Conservation (phyloP, 768 basidiomycete species). For the Suillus brevipes region DNA sequence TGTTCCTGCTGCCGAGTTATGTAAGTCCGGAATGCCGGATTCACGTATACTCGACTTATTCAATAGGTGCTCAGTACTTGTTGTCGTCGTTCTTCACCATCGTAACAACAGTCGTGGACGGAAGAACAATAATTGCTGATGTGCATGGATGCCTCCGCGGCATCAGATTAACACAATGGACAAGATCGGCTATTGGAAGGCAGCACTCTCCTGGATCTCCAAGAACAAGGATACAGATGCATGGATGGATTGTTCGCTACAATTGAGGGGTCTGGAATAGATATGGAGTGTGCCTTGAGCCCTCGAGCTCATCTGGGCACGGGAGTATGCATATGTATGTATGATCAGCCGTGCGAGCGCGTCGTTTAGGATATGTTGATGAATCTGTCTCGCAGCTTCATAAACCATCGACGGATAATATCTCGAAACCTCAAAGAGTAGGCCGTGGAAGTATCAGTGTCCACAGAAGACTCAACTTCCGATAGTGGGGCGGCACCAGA, state of each 20-base stretch:
- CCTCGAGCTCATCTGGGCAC: neutral
- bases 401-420: slow-evolving; percentile 31
- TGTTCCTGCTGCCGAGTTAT: slow-evolving; percentile 19
- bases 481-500: neutral
- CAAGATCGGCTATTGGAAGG: slow-evolving; percentile 18
- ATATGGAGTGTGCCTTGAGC: slow-evolving; percentile 7
- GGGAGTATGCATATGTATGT: neutral
- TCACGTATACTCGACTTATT: slow-evolving; percentile 12
- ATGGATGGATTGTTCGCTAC: slow-evolving; percentile 11
- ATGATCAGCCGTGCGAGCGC: neutral
- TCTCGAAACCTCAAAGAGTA: slow-evolving; percentile 24
- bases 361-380: slow-evolving; percentile 2
- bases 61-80: neutral
- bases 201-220: neutral
- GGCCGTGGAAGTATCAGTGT: slow-evolving; percentile 8
- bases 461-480: slow-evolving; percentile 10
- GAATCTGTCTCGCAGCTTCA: slow-evolving; percentile 14
- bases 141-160: slow-evolving; percentile 23
- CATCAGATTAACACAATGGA: slow-evolving; percentile 19
- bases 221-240: slow-evolving; percentile 4
- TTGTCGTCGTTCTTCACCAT: neutral
- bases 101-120: neutral
- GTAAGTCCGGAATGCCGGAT: neutral
- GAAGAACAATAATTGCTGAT: slow-evolving; percentile 5
- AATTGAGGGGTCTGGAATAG: neutral